Base-by-base conservation (phyloP, 306 rosid genomes). In the Vigna angularis region DNA sequence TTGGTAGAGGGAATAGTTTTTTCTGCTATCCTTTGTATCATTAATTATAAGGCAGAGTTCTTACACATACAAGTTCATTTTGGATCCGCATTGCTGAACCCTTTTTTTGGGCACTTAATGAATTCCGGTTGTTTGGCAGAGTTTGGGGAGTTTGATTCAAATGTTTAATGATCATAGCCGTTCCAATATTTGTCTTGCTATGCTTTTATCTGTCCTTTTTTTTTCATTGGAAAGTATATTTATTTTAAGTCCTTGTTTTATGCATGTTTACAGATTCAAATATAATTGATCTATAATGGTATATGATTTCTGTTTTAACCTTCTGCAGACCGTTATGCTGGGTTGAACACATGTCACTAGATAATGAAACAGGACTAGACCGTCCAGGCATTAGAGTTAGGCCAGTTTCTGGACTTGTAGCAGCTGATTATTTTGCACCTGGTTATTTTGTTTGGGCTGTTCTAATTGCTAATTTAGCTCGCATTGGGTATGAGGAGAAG, bases 401-500 rank as follows among this genome's bases (percentile, higher is more conserved):
- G 84, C 93, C 97, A 67, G 94, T 91, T 38, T 88, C 97, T n/a
- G 97, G 97, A 79, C 97, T 91, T 82, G 97, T 91, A 67, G 97
- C 97, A n/a, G 97, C 97, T 84, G 97, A 91, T 84, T 91, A 91
- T 82, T 91, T 91, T 82, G 94, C 97, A 74, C 97, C 94, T 0
- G 97, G 97, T 88, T 91, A 91, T 84, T 91, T 91, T 81, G 94
- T 91, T 15, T 91, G 97, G 97, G 97, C 97, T 38, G 97, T 91
- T 87, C 85, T 91, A 79, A 91, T 91, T 80, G 97, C 97, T 81
- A 91, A 91, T 82, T 87, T 91, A 86, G 97, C 97, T 59, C 92
- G 93, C 83, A 89, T 91, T 73, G 97, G 97, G 34, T 91, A 91
- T 74, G 97, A 91, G 81, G 97, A 91, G 88, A 91, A 91, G 79